Evolutionary conservation across 2,329 filamentous ascomycete genomes (phyloP).

Genomic region (Monosporascus sp.): DNA sequence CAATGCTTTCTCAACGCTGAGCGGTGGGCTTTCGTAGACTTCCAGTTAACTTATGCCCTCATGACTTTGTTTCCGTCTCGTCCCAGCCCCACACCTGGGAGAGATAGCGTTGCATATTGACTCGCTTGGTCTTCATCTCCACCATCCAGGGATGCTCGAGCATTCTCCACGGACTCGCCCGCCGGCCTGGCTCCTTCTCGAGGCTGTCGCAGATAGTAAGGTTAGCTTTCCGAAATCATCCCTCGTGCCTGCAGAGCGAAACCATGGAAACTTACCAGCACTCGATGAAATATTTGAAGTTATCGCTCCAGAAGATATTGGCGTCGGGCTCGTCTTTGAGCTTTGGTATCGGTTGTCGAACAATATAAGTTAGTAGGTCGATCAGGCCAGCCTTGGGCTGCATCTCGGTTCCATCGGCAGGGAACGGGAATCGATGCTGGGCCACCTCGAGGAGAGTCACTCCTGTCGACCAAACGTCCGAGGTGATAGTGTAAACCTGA

Average conservation of each 20-base stretch:
- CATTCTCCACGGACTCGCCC: constrained; percentile 97
- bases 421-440: constrained; percentile 97
- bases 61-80: constrained; percentile 37
- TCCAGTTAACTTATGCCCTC: background rate
- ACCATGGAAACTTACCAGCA: constrained; percentile 73
- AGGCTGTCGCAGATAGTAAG: constrained; percentile 51
- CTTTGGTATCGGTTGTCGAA: constrained; percentile 89
- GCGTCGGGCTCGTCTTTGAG: constrained; percentile 91
- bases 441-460: constrained; percentile 98
- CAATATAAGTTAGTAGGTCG: constrained; percentile 94
- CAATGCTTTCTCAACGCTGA: background rate
- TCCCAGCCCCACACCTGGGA: constrained; percentile 97
- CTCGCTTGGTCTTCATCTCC: constrained; percentile 91
- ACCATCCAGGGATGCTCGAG: constrained; percentile 98
- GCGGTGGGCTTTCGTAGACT: background rate
- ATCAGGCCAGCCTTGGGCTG: constrained; percentile 90
- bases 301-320: constrained; percentile 90
- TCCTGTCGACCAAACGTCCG: constrained; percentile 95
- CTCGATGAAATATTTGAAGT: constrained; percentile 99
- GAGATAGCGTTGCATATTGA: constrained; percentile 95
- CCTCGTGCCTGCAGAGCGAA: no score
- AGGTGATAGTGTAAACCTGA: constrained; percentile 96
- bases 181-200: constrained; percentile 82
- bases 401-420: constrained; percentile 92
- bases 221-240: constrained; percentile 8